A percentile compares a stretch with the other conserved stretches of the same genome.
phyloP scores from a whole-genome alignment of 371 early-diverging fungal species.

The Circinella umbellata region DNA sequence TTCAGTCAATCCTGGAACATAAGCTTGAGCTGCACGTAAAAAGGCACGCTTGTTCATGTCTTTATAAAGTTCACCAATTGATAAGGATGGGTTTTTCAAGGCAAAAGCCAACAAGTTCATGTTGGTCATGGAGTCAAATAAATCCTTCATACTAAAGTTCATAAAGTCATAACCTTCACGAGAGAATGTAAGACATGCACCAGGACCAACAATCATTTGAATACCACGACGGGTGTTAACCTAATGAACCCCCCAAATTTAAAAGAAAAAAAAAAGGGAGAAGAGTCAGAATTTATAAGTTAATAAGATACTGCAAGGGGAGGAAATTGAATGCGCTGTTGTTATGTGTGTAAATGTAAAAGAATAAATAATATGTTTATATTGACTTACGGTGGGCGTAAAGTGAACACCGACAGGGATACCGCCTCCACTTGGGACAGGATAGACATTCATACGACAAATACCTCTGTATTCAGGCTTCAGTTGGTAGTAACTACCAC shows the following conservation, averaged over 20 bases:
- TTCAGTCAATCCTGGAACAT: conserved; percentile 50
- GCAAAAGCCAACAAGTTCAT: conserved; percentile 48
- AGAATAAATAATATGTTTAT: no score
- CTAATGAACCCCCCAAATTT: background rate
- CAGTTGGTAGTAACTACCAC: conserved; percentile 55
- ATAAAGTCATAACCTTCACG: conserved; percentile 41
- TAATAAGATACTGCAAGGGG: background rate
- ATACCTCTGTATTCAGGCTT: conserved; percentile 56
- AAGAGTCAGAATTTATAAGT: no score
- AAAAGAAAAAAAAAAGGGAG: no score
- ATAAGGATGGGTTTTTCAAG: conserved; percentile 49
- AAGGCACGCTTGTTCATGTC: conserved; percentile 55
- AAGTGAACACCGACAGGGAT: conserved; percentile 58
- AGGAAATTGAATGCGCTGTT: background rate
- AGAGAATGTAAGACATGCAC: conserved; percentile 54
- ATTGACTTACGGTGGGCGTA: conserved; percentile 41
- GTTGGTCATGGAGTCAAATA: conserved; percentile 45
- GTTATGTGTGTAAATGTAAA: no score
- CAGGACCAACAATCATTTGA: conserved; percentile 57
- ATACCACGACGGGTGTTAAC: conserved; percentile 50
- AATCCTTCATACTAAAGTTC: conserved; percentile 41
- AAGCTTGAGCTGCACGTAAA: conserved; percentile 50
- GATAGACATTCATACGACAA: conserved; percentile 56
- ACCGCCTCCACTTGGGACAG: conserved; percentile 56
- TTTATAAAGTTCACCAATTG: conserved; percentile 53